Evolutionary conservation across 2,329 filamentous ascomycete species (phyloP).

Genomic region (Epichloe baconii): DNA sequence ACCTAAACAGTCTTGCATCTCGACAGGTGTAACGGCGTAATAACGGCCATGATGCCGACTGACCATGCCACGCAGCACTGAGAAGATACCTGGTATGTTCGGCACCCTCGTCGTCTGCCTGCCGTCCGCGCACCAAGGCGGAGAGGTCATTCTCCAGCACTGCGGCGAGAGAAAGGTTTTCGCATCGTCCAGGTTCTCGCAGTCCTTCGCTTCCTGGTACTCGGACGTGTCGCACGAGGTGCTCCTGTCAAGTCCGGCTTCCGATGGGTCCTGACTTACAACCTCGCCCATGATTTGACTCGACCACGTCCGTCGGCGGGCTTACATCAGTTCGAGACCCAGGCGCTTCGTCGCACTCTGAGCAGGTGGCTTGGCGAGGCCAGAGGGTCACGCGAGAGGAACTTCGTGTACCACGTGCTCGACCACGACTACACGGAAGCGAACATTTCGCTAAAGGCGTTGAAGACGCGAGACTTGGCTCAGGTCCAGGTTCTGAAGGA

Average conservation of each 20-base stretch:
- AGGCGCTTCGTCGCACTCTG: conserved; percentile 11
- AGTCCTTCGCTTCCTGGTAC: conserved; percentile 27
- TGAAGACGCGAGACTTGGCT: conserved; percentile 17
- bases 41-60: neutral
- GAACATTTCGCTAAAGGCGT: conserved; percentile 14
- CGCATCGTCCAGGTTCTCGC: conserved; percentile 13
- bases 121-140: conserved; percentile 34
- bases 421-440: conserved; percentile 22
- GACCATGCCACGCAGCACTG: conserved; percentile 17
- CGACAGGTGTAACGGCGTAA: neutral
- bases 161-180: conserved; percentile 19
- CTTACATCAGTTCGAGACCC: conserved; percentile 1
- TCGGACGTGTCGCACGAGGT: conserved; percentile 39
- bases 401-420: conserved; percentile 18
- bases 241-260: conserved; percentile 32
- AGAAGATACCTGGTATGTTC: conserved; percentile 35
- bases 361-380: conserved; percentile 14
- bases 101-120: conserved; percentile 36
- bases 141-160: conserved; percentile 29
- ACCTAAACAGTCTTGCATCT: too few relatives aligned
- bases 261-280: conserved; percentile 39
- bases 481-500: conserved; percentile 14
- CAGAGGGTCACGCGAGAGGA: neutral
- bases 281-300: conserved; percentile 22
- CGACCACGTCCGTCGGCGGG: conserved; percentile 11